Percentiles rank a stretch among this genome's conserved stretches.
phyloP scores from a whole-genome alignment of 176 grass and related monocot species.

The Puccinellia tenuiflora region DNA sequence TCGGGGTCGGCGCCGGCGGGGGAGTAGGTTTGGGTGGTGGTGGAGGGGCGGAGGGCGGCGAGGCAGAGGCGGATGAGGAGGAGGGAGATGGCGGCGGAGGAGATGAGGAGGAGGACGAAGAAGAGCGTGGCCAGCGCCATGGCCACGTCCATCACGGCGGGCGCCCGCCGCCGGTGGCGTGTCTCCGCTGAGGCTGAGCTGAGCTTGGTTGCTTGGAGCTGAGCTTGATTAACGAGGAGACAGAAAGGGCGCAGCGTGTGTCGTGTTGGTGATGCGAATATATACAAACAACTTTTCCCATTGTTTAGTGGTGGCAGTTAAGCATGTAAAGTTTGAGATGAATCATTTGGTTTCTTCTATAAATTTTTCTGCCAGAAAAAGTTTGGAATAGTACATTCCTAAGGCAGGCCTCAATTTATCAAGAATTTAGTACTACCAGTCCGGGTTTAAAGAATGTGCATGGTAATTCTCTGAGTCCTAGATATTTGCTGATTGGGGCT shows the following conservation, averaged over 20 bases:
- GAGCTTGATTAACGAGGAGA: background rate
- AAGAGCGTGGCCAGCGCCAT: too few relatives aligned
- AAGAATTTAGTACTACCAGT: too few relatives aligned
- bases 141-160: slow-evolving; percentile 13
- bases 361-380: too few relatives aligned
- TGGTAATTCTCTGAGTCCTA: too few relatives aligned
- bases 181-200: background rate
- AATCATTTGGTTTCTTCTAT: too few relatives aligned
- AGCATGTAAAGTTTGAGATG: background rate
- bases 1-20: background rate
- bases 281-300: background rate
- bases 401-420: too few relatives aligned
- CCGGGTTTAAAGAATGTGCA: too few relatives aligned
- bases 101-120: too few relatives aligned
- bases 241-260: background rate
- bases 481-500: too few relatives aligned
- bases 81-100: too few relatives aligned
- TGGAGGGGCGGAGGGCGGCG: background rate
- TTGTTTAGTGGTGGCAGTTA: background rate
- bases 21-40: background rate
- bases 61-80: slow-evolving; percentile 10
- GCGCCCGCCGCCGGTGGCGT: background rate
- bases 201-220: background rate
- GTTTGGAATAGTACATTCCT: too few relatives aligned
- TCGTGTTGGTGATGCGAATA: background rate